These are phyloP conservation scores for Puccinia coronata DNA, from an alignment of 1,284 basidiomycete genomes.

Conservation along the genomic window DNA sequence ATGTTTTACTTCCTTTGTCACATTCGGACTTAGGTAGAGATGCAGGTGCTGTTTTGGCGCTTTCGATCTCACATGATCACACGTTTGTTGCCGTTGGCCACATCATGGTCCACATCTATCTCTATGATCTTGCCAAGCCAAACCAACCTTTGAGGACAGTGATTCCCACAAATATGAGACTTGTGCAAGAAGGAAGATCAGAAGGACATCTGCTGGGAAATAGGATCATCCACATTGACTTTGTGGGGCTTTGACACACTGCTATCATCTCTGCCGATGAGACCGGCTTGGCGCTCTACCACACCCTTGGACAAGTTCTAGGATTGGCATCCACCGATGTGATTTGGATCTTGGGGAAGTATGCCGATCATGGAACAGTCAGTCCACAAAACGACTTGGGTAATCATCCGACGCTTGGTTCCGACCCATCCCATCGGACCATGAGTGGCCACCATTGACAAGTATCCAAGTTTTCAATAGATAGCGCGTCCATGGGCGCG, in stretches of 20 bases:
- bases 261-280: constrained; percentile 90
- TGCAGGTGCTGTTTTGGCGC: constrained; percentile 81
- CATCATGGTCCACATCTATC: constrained; percentile 76
- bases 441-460: constrained; percentile 5
- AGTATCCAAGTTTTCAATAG: constrained; percentile 27
- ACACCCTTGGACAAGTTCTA: constrained; percentile 88
- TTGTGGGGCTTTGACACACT: constrained; percentile 90
- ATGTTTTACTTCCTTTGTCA: too few relatives aligned
- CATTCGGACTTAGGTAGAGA: constrained; percentile 63
- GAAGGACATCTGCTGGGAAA: constrained; percentile 92
- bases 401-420: not conserved
- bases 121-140: constrained; percentile 79
- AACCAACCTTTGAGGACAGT: constrained; percentile 57
- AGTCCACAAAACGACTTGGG: too few relatives aligned
- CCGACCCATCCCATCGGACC: not conserved
- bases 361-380: constrained; percentile 76
- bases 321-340: constrained; percentile 95
- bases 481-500: not conserved
- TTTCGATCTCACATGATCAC: constrained; percentile 89
- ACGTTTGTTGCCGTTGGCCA: constrained; percentile 91
- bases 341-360: constrained; percentile 87
- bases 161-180: constrained; percentile 64
- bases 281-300: constrained; percentile 88
- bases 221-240: constrained; percentile 80
- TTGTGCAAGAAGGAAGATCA: constrained; percentile 76